Evolutionary conservation across 306 rosid genomes (phyloP).

Genomic region (Oxytropis ochrocephala): DNA sequence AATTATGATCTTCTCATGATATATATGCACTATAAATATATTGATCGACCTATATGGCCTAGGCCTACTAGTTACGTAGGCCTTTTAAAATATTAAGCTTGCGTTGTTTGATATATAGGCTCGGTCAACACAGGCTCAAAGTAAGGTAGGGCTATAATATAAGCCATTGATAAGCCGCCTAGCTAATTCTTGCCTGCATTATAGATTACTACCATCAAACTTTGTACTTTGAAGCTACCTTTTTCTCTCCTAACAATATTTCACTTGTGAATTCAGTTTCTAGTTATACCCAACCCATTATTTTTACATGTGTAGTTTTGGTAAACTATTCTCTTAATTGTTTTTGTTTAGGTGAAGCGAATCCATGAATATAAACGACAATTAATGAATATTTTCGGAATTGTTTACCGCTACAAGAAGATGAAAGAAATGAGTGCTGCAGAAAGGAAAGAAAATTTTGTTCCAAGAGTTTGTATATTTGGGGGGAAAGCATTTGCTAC

Average conservation of each 20-base stretch:
- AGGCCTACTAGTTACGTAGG: not conserved
- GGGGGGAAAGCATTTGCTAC: constrained; percentile 98
- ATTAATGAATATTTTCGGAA: constrained; percentile 78
- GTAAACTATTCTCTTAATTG: not conserved
- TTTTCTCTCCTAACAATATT: not conserved
- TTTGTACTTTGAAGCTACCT: constrained; percentile 1
- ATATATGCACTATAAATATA: not conserved
- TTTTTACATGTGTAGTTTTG: constrained; percentile 4
- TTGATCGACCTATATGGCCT: not conserved
- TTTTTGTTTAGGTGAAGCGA: constrained; percentile 78
- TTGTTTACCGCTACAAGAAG: constrained; percentile 91
- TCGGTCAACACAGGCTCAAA: not conserved
- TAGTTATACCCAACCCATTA: not conserved
- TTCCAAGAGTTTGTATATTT: constrained; percentile 95
- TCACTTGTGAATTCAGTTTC: constrained; percentile 6
- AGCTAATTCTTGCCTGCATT: not conserved
- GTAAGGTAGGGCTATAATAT: not conserved
- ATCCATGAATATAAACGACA: constrained; percentile 98
- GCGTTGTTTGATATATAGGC: constrained; percentile 1
- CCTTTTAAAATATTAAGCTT: not conserved
- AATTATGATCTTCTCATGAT: not conserved
- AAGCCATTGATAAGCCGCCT: not conserved
- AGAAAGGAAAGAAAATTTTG: constrained; percentile 60
- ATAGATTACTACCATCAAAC: not conserved
- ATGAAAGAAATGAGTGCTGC: constrained; percentile 88